Evolutionary conservation across 1,284 basidiomycete species (phyloP).

Genomic region (Puccinia triticina): DNA sequence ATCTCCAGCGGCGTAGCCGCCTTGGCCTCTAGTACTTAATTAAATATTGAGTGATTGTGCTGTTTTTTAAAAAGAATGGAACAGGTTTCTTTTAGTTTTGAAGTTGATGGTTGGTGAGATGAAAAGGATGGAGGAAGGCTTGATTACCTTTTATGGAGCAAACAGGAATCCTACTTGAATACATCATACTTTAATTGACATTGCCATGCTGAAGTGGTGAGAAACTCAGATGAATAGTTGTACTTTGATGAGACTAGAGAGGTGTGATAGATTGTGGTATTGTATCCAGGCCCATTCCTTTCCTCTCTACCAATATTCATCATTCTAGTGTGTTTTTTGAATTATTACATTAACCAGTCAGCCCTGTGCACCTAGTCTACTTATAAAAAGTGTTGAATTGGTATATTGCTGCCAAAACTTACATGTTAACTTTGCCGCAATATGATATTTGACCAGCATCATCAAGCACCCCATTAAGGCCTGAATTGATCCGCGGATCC

Average conservation of each 20-base stretch:
- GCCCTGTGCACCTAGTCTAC: neutral
- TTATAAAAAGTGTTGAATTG: neutral
- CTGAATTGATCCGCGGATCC: constrained; percentile 45
- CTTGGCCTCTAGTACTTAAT: too few species aligned
- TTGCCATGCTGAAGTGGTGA: constrained; percentile 50
- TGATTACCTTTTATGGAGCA: constrained; percentile 26
- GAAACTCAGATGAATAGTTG: constrained; percentile 34
- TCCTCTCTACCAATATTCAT: constrained; percentile 51
- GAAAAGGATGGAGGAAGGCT: neutral
- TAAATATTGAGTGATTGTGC: neutral
- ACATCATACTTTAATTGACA: constrained; percentile 45
- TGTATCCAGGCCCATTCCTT: constrained; percentile 34
- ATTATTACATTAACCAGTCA: neutral
- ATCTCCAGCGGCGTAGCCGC: too few species aligned
- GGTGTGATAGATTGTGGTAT: constrained; percentile 46
- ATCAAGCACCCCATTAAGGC: constrained; percentile 37
- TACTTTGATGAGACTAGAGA: constrained; percentile 42
- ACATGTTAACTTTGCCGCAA: constrained; percentile 50
- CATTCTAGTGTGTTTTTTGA: constrained; percentile 31
- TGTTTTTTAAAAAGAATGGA: constrained; percentile 10
- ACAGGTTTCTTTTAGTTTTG: neutral
- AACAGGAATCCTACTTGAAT: constrained; percentile 46
- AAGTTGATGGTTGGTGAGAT: neutral
- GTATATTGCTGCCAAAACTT: constrained; percentile 2
- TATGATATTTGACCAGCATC: constrained; percentile 36